A percentile compares a stretch with the other conserved stretches of the same genome.
Evolutionary conservation across 441 rosid species (phyloP).

Genomic region (Kokia cookei): DNA sequence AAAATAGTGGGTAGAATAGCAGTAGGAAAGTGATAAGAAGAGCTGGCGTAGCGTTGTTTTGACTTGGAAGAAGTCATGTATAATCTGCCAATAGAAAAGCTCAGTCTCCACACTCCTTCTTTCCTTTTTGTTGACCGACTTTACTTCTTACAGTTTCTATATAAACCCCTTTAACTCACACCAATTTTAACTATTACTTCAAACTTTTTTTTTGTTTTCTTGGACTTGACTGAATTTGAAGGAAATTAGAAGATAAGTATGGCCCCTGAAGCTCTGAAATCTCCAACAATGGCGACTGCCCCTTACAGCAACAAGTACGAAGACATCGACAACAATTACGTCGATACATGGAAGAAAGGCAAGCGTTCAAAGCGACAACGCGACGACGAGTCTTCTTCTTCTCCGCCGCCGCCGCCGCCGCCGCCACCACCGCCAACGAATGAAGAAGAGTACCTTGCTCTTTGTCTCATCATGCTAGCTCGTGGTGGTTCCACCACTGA

Average conservation of each 20-base stretch:
- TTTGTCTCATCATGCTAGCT: slow-evolving; percentile 54
- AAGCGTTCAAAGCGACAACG: slow-evolving; percentile 39
- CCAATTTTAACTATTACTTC: not conserved
- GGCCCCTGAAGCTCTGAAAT: slow-evolving; percentile 57
- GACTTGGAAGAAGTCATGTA: slow-evolving; percentile 25
- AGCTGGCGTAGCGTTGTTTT: slow-evolving; percentile 26
- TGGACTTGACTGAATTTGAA: no score
- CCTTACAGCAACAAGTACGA: slow-evolving; percentile 29
- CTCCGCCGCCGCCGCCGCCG: slow-evolving; percentile 6
- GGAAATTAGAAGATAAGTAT: not conserved
- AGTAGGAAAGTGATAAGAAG: not conserved
- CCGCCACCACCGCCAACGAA: slow-evolving; percentile 12
- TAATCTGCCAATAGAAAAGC: not conserved
- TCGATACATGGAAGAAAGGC: slow-evolving; percentile 15
- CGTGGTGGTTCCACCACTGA: slow-evolving; percentile 16
- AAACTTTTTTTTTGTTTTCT: no score
- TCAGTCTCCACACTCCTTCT: slow-evolving; percentile 9
- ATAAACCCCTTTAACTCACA: not conserved
- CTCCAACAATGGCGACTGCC: slow-evolving; percentile 31
- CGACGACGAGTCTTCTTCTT: slow-evolving; percentile 14
- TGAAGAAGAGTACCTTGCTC: slow-evolving; percentile 48
- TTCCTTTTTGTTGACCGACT: slow-evolving; percentile 47
- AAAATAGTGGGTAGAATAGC: not conserved
- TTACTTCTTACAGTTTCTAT: slow-evolving; percentile 17
- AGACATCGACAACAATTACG: slow-evolving; percentile 6